These are phyloP conservation scores for Ascochyta koolunga DNA, from an alignment of 2,329 filamentous ascomycete species.

Conservation along the genomic window DNA sequence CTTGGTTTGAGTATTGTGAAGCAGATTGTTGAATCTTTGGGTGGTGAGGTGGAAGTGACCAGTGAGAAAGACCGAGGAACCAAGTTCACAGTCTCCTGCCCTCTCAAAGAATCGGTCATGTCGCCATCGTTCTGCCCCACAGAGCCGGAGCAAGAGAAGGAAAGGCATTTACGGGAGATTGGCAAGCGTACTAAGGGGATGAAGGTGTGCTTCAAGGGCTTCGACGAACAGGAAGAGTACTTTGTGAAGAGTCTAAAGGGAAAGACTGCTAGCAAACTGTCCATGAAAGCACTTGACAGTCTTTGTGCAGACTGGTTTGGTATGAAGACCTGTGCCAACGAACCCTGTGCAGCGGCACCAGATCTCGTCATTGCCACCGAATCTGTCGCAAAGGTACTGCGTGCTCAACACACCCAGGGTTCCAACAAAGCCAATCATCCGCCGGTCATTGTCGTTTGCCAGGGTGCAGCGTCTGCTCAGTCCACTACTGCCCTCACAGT, in stretches of 20 bases:
- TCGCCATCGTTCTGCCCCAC: conserved; percentile 35
- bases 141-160: conserved; percentile 30
- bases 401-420: conserved; percentile 32
- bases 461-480: conserved; percentile 43
- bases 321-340: conserved; percentile 33
- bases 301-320: conserved; percentile 46
- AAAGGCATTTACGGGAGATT: conserved; percentile 29
- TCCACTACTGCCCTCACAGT: conserved; percentile 44
- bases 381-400: conserved; percentile 35
- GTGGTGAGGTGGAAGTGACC: conserved; percentile 46
- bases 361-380: conserved; percentile 44
- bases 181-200: conserved; percentile 38
- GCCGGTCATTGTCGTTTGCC: conserved; percentile 44
- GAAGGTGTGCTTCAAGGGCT: conserved; percentile 42
- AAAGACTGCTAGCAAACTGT: conserved; percentile 40
- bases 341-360: conserved; percentile 19
- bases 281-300: conserved; percentile 40
- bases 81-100: conserved; percentile 46
- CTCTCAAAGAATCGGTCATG: conserved; percentile 38
- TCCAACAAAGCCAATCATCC: conserved; percentile 24
- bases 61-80: conserved; percentile 46
- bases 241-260: conserved; percentile 40
- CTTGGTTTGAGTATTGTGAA: conserved; percentile 50
- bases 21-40: conserved; percentile 46
- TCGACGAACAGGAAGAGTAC: conserved; percentile 41